Evolutionary conservation across 768 basidiomycete genomes (phyloP).

Genomic region (Collybia nuda): DNA sequence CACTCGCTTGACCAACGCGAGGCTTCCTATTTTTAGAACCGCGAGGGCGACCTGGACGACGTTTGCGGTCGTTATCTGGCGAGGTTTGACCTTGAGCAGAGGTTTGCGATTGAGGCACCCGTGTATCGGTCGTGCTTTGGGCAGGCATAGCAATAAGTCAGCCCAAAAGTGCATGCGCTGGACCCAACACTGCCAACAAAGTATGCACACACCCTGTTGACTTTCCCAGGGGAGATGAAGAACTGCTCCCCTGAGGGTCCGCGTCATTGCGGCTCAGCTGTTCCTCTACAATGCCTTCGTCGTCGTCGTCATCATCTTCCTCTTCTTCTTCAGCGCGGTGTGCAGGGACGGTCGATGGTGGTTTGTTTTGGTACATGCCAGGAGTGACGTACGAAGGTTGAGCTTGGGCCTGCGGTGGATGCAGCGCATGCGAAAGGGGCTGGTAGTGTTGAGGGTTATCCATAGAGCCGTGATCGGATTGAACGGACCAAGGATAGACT

Average conservation of each 20-base stretch:
- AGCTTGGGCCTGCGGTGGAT: slow-evolving; percentile 45
- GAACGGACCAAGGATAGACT: background rate
- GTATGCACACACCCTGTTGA: slow-evolving; percentile 24
- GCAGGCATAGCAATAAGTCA: slow-evolving; percentile 8
- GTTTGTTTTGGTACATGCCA: slow-evolving; percentile 20
- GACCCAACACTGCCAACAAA: background rate
- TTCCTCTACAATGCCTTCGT: slow-evolving; percentile 71
- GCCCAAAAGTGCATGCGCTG: slow-evolving; percentile 2
- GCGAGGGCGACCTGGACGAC: slow-evolving; percentile 75
- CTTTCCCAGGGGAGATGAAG: slow-evolving; percentile 35
- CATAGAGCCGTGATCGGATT: slow-evolving; percentile 27
- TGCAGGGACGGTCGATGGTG: slow-evolving; percentile 11
- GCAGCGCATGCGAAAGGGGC: slow-evolving; percentile 75
- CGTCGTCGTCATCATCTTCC: slow-evolving; percentile 69
- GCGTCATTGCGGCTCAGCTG: slow-evolving; percentile 54
- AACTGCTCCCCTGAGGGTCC: slow-evolving; percentile 36
- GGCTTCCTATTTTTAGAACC: slow-evolving; percentile 75
- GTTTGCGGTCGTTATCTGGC: slow-evolving; percentile 43
- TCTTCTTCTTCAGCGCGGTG: slow-evolving; percentile 47
- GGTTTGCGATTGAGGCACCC: slow-evolving; percentile 24
- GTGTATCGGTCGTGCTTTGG: slow-evolving; percentile 21
- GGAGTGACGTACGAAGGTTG: slow-evolving; percentile 25
- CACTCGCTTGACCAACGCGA: slow-evolving; percentile 25
- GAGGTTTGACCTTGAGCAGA: slow-evolving; percentile 14
- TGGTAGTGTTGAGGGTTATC: slow-evolving; percentile 82